These are phyloP conservation scores for Domatiomyces globalis DNA, from an alignment of 2,329 filamentous ascomycete species.

Conservation along the genomic window DNA sequence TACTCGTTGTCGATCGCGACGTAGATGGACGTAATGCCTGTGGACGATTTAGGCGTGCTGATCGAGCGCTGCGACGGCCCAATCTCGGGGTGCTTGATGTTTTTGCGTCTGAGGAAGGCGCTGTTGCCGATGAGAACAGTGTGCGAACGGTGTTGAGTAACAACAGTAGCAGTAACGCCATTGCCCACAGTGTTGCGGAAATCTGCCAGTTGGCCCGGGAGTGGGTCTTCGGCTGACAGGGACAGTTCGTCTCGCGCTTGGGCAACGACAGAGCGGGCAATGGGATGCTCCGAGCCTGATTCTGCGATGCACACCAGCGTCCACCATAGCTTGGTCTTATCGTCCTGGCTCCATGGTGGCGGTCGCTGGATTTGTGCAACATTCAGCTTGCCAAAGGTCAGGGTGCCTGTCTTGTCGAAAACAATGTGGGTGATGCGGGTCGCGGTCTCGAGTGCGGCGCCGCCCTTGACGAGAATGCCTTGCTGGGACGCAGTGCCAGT, in stretches of 20 bases:
- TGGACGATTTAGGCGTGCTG: constrained; percentile 20
- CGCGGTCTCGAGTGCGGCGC: constrained; percentile 76
- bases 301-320: constrained; percentile 88
- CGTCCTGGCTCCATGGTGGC: constrained; percentile 54
- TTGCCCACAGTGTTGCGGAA: constrained; percentile 74
- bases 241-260: constrained; percentile 64
- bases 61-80: constrained; percentile 16
- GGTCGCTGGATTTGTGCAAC: constrained; percentile 59
- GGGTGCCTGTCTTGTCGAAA: constrained; percentile 88
- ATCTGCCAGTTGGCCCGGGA: constrained; percentile 73
- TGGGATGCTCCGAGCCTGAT: constrained; percentile 88
- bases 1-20: constrained; percentile 73
- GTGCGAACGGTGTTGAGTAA: constrained; percentile 39
- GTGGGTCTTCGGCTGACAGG: constrained; percentile 53
- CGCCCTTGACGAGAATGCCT: constrained; percentile 95
- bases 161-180: constrained; percentile 68
- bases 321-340: constrained; percentile 75
- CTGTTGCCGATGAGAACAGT: constrained; percentile 73
- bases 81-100: constrained; percentile 39
- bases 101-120: constrained; percentile 57
- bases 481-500: constrained; percentile 93
- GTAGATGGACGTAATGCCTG: constrained; percentile 82
- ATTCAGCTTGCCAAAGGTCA: constrained; percentile 91
- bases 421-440: constrained; percentile 84
- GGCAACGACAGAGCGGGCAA: constrained; percentile 71